These are phyloP conservation scores for Fonsecaea pedrosoi DNA, from an alignment of 2,329 filamentous ascomycete genomes.

Conservation along the genomic window DNA sequence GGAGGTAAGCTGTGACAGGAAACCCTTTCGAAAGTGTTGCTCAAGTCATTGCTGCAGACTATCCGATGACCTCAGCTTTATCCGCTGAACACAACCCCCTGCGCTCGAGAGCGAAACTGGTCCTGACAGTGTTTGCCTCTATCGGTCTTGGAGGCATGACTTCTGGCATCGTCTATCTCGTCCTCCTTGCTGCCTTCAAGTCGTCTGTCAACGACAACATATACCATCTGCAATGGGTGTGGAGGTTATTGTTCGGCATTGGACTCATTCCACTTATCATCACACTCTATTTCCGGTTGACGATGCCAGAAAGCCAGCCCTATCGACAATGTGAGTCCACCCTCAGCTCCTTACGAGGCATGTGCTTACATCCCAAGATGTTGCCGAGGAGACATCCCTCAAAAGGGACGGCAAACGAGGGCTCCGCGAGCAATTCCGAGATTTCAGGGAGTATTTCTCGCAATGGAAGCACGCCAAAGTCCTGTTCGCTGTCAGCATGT, in stretches of 20 bases:
- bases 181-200: slow-evolving; percentile 29
- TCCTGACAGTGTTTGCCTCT: slow-evolving; percentile 22
- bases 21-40: not conserved
- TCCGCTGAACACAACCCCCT: slow-evolving; percentile 30
- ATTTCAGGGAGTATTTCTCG: slow-evolving; percentile 44
- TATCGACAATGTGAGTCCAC: slow-evolving; percentile 24
- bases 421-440: slow-evolving; percentile 37
- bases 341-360: not conserved
- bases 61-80: slow-evolving; percentile 30
- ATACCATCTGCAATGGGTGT: slow-evolving; percentile 36
- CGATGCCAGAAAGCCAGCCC: slow-evolving; percentile 37
- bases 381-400: slow-evolving; percentile 27
- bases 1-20: slow-evolving; percentile 34
- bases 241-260: slow-evolving; percentile 41
- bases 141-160: slow-evolving; percentile 25
- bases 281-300: slow-evolving; percentile 42
- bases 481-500: slow-evolving; percentile 44
- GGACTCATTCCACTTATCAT: slow-evolving; percentile 39
- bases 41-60: slow-evolving; percentile 20
- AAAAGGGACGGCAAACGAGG: slow-evolving; percentile 27
- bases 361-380: slow-evolving; percentile 19
- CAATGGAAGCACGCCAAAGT: slow-evolving; percentile 46
- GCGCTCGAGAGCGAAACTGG: slow-evolving; percentile 22
- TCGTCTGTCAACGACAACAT: slow-evolving; percentile 28
- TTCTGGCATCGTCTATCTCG: slow-evolving; percentile 19